Evolutionary conservation across 768 basidiomycete species (phyloP).

Genomic region (Amanita phalloides): DNA sequence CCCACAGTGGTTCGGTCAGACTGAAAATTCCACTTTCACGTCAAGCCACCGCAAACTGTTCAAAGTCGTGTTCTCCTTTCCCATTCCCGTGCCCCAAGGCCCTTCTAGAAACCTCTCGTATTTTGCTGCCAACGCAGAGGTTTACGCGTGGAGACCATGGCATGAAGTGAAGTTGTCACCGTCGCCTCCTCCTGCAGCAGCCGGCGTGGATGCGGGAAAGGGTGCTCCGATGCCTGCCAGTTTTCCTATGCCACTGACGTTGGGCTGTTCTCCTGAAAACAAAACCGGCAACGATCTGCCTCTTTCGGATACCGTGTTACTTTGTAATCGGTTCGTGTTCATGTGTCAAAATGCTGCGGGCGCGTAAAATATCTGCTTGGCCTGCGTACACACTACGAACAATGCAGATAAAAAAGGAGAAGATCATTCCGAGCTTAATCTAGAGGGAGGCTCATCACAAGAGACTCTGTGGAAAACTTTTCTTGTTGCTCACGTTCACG

Average conservation of each 20-base stretch:
- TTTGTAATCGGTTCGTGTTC: no score
- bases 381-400: no score
- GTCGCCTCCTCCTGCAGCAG: neutral
- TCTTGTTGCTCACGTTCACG: no score
- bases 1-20: neutral
- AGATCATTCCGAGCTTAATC: no score
- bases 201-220: neutral
- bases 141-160: conserved; percentile 1
- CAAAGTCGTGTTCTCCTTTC: conserved; percentile 1
- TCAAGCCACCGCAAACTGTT: neutral
- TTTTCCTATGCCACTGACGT: conserved; percentile 2
- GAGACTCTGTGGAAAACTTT: no score
- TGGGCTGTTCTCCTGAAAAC: neutral
- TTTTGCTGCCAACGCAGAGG: neutral
- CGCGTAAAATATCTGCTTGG: no score
- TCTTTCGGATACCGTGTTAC: no score
- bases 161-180: neutral
- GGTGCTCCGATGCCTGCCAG: neutral
- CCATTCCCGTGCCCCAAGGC: neutral
- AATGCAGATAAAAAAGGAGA: no score
- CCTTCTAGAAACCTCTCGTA: neutral
- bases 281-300: neutral
- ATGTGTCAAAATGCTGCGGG: no score
- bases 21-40: neutral
- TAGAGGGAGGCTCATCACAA: no score